Percentiles rank a stretch among this genome's conserved stretches.
Evolutionary conservation across 2,329 filamentous ascomycete genomes (phyloP).

Genomic region (Diaporthe vexans): DNA sequence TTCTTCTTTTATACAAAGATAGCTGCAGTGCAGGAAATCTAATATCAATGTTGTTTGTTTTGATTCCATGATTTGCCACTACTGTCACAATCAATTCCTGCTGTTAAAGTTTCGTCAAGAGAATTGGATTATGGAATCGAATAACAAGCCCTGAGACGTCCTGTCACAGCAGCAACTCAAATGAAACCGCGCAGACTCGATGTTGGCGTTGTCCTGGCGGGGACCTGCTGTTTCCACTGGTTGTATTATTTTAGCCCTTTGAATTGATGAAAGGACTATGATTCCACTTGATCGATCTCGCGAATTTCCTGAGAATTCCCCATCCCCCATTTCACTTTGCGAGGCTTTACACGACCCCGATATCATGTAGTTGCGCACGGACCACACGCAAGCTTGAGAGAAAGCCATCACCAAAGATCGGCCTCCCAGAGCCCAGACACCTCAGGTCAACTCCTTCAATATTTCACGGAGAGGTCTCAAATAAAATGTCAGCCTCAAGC

Average conservation of each 20-base stretch:
- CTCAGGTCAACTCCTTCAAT: background rate
- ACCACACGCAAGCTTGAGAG: too few relatives aligned
- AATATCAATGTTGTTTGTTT: slow-evolving; percentile 4
- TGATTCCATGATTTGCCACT: background rate
- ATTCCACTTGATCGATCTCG: too few relatives aligned
- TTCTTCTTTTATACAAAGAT: slow-evolving; percentile 30
- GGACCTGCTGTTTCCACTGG: background rate
- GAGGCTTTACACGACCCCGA: too few relatives aligned
- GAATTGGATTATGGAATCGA: background rate
- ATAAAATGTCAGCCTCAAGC: slow-evolving; percentile 3
- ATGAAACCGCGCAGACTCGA: background rate
- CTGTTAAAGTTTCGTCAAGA: background rate
- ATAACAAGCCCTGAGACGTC: background rate
- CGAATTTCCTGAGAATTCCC: too few relatives aligned
- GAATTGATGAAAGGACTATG: too few relatives aligned
- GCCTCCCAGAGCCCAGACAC: background rate
- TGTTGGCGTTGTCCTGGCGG: background rate
- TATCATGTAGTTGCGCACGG: too few relatives aligned
- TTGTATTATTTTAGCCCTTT: background rate
- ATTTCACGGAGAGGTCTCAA: background rate
- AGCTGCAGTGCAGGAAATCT: slow-evolving; percentile 22
- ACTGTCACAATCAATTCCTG: background rate
- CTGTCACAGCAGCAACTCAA: background rate
- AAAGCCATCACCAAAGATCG: too few relatives aligned
- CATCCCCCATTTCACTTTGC: too few relatives aligned